Percentiles rank a stretch among this genome's conserved stretches.
phyloP scores from a whole-genome alignment of 768 basidiomycete species.

The Mycena olivaceomarginata region DNA sequence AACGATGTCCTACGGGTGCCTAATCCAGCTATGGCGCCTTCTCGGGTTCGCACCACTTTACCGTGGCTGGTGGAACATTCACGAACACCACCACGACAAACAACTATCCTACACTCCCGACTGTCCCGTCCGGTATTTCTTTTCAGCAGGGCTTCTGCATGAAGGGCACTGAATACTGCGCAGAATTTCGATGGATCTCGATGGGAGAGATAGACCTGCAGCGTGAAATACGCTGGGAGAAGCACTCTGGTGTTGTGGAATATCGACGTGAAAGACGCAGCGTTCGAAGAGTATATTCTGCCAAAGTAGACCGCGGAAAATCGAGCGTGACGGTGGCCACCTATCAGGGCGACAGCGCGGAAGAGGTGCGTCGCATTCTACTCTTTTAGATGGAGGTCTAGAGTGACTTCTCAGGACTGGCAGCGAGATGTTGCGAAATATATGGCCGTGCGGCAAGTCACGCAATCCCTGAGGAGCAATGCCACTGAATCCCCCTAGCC shows the following conservation, averaged over 20 bases:
- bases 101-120: not conserved
- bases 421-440: not conserved
- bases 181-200: not conserved
- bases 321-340: not conserved
- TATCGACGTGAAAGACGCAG: not conserved
- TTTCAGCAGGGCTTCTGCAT: not conserved
- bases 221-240: not conserved
- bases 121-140: not conserved
- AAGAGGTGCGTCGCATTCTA: not conserved
- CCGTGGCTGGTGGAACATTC: no score
- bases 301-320: not conserved
- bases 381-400: no score
- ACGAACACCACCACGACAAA: no score
- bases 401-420: not conserved
- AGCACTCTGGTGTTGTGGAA: not conserved
- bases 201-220: not conserved
- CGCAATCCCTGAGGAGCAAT: no score
- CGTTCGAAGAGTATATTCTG: not conserved
- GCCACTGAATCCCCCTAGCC: not conserved
- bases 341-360: not conserved
- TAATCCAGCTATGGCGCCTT: no score
- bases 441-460: not conserved
- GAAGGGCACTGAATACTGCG: not conserved
- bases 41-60: no score
- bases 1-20: no score